These are phyloP conservation scores for Calonectria crousiana DNA, from an alignment of 2,329 filamentous ascomycete genomes.

Conservation along the genomic window DNA sequence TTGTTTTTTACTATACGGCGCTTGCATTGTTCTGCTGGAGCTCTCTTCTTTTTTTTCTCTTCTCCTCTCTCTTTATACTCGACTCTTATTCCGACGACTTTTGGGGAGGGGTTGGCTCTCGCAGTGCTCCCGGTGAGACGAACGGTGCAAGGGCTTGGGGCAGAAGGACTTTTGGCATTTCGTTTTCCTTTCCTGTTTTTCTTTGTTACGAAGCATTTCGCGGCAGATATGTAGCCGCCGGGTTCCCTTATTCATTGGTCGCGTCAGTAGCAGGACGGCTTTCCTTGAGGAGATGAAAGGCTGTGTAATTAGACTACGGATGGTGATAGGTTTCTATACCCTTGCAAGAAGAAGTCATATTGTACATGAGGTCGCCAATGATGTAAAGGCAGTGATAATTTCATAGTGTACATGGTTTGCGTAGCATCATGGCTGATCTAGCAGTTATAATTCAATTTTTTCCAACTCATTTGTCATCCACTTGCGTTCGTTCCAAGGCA, in stretches of 20 bases:
- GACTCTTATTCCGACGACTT: slow-evolving; percentile 35
- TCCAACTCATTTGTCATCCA: slow-evolving; percentile 63
- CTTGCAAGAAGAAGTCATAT: slow-evolving; percentile 43
- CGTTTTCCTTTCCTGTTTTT: slow-evolving; percentile 38
- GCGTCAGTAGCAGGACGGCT: slow-evolving; percentile 19
- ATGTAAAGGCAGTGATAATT: not conserved
- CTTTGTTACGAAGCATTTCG: slow-evolving; percentile 52
- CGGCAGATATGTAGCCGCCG: slow-evolving; percentile 40
- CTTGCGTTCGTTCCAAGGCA: slow-evolving; percentile 63
- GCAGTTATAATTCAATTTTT: slow-evolving; percentile 37
- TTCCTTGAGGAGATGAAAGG: slow-evolving; percentile 29
- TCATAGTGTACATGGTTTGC: slow-evolving; percentile 17
- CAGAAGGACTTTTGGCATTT: slow-evolving; percentile 31
- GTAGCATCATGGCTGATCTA: not conserved
- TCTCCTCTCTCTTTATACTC: slow-evolving; percentile 34
- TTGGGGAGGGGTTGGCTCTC: slow-evolving; percentile 29
- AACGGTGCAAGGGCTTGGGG: slow-evolving; percentile 20
- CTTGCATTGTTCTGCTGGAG: slow-evolving; percentile 36
- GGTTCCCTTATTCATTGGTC: slow-evolving; percentile 31
- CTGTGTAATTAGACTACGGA: slow-evolving; percentile 52
- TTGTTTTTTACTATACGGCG: slow-evolving; percentile 34
- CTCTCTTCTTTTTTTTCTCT: slow-evolving; percentile 35
- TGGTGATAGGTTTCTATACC: slow-evolving; percentile 45
- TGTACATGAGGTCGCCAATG: slow-evolving; percentile 24
- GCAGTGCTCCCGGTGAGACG: slow-evolving; percentile 15